Base-by-base conservation (phyloP, 164 flowering plant genomes). In the Nelumbo lutea region DNA sequence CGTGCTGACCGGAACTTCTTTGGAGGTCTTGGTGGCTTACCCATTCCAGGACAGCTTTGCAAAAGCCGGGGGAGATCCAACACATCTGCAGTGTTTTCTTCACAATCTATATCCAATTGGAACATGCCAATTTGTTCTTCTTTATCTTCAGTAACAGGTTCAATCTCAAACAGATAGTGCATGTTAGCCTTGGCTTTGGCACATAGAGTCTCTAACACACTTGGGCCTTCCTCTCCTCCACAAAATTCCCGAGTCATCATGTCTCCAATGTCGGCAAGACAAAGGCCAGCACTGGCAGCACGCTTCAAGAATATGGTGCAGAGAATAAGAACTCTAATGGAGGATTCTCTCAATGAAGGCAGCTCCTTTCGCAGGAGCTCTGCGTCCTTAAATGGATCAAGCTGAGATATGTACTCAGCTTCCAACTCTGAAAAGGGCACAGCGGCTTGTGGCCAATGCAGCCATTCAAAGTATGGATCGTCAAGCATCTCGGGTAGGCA, bases 401-500 rank as follows among this genome's bases (percentile, higher is more conserved):
- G 86, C 67, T 73, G 72, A 44, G 78, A 72, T 62, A 90, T 90
- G 67, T 93, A 93, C 67, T 90, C 88, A 1, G 70, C 38, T 76
- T 93, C 97, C 8, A 70, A 27, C 27, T 90, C 92, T 0, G 96
- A 82, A 67, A 93, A 93, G 27, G 98, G 98, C 14, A 88, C 65
- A 4, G 82, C 80, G 14, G 98, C 90, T 73, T 93, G 98, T 43
- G 98, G 96, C 98, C 98, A 93, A 58, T 90, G 96, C 46, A 90
- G 73, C 98, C 98, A 93, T 69, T 93, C 98, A 61, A 93, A 90
- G 73, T 93, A 93, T 9, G 98, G 98, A 77, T 93, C 92, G 52
- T 90, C 97, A 1, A 90, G 81, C 73, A 83, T 77, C 72, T 90
- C 96, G 1, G 98, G 98, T 1, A 93, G 75, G 84, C 97, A 93